These are phyloP conservation scores for Leccinum variicolor DNA, from an alignment of 768 basidiomycete genomes.

Conservation along the genomic window DNA sequence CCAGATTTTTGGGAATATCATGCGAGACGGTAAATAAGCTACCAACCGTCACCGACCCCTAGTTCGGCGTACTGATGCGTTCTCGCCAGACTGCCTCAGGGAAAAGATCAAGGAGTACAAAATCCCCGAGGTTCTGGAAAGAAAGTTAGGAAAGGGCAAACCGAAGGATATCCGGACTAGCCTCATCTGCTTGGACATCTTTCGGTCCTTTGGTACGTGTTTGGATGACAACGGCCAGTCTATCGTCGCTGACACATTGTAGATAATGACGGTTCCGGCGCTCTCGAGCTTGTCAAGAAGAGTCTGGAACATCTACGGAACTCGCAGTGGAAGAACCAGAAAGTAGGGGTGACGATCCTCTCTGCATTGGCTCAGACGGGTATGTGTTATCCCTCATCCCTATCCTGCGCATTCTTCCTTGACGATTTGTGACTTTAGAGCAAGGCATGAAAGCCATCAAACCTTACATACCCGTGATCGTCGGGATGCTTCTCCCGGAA, in stretches of 20 bases:
- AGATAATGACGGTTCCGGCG: not conserved
- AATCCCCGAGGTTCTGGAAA: slow-evolving; percentile 18
- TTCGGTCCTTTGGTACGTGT: slow-evolving; percentile 18
- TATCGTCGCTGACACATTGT: not conserved
- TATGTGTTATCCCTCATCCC: not conserved
- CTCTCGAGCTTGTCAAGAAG: not conserved
- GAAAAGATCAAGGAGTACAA: slow-evolving; percentile 10
- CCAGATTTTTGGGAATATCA: slow-evolving; percentile 21
- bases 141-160: slow-evolving; percentile 14
- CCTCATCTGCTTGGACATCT: slow-evolving; percentile 22
- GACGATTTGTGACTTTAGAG: not conserved
- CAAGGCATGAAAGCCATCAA: not conserved
- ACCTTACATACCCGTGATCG: not conserved
- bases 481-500: not conserved
- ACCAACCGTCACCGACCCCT: not conserved
- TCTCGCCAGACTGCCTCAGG: slow-evolving; percentile 12
- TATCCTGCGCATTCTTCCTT: not conserved
- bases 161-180: slow-evolving; percentile 20
- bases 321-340: slow-evolving; percentile 17
- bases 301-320: slow-evolving; percentile 8
- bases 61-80: not conserved
- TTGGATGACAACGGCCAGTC: too few species aligned
- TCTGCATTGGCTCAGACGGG: slow-evolving; percentile 21
- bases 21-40: slow-evolving; percentile 17
- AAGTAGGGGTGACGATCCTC: slow-evolving; percentile 23